Evolutionary conservation across 495 filamentous ascomycete species (phyloP).

Genomic region (Penicillium diatomitis): DNA sequence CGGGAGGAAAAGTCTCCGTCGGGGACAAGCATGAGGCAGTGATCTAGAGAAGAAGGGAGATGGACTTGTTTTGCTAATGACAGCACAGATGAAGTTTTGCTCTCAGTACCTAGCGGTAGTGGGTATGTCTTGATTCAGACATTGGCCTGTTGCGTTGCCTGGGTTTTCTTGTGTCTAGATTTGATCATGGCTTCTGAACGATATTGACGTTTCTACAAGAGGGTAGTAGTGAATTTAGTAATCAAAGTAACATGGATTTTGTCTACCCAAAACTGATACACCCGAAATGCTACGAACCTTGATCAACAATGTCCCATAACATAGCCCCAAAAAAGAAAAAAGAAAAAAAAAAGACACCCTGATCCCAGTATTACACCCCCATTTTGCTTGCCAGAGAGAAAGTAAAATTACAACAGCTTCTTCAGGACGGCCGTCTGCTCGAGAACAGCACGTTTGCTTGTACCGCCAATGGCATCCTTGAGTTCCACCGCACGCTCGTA

Average conservation of each 20-base stretch:
- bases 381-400: not conserved
- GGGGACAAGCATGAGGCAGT: not conserved
- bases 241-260: constrained; percentile 6
- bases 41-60: not conserved
- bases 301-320: too few relatives aligned
- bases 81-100: too few relatives aligned
- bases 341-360: too few relatives aligned
- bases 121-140: too few relatives aligned
- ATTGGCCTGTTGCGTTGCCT: not conserved
- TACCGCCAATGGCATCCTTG: constrained; percentile 72
- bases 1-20: constrained; percentile 9
- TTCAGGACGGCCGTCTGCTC: constrained; percentile 72
- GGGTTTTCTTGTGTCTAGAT: not conserved
- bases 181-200: too few relatives aligned
- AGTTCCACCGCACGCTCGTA: constrained; percentile 85
- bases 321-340: too few relatives aligned
- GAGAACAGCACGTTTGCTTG: constrained; percentile 61
- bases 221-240: not conserved
- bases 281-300: constrained; percentile 6
- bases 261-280: constrained; percentile 16
- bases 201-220: not conserved
- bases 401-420: constrained; percentile 25
- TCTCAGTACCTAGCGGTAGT: too few relatives aligned
- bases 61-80: too few relatives aligned
- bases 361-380: not conserved